Conservation (phyloP, 2,329 filamentous ascomycete species). For the Hypoxylon rubiginosum region DNA sequence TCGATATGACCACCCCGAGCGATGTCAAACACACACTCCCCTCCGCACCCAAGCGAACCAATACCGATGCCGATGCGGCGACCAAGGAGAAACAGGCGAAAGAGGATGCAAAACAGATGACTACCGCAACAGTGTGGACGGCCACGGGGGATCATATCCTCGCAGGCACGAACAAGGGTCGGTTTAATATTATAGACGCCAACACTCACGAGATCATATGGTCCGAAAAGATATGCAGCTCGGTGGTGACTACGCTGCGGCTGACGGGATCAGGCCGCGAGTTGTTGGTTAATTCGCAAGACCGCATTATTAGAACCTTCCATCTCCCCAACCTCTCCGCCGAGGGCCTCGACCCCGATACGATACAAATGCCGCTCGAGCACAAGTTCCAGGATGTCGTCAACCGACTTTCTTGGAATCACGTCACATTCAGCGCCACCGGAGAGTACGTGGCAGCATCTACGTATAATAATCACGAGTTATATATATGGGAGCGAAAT, state of each 20-base stretch:
- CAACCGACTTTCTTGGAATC: constrained; percentile 95
- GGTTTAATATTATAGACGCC: constrained; percentile 93
- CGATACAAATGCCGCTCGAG: constrained; percentile 89
- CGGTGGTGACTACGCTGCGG: constrained; percentile 88
- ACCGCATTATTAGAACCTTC: constrained; percentile 94
- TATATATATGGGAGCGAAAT: constrained; percentile 97
- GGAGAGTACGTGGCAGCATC: constrained; percentile 97
- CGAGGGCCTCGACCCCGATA: constrained; percentile 81
- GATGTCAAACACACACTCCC: constrained; percentile 83
- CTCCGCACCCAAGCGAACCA: constrained; percentile 82
- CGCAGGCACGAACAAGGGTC: constrained; percentile 93
- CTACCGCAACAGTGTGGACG: constrained; percentile 92
- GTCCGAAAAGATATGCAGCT: constrained; percentile 88
- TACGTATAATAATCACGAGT: constrained; percentile 98
- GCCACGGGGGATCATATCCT: constrained; percentile 88
- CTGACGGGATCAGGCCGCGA: constrained; percentile 88
- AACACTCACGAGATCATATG: constrained; percentile 85
- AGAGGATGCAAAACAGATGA: constrained; percentile 94
- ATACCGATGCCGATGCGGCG: constrained; percentile 76
- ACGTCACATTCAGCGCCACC: constrained; percentile 93
- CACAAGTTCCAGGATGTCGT: constrained; percentile 99
- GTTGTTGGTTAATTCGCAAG: constrained; percentile 91
- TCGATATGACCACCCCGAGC: constrained; percentile 79
- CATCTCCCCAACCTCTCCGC: constrained; percentile 83
- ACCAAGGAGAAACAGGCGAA: constrained; percentile 86